Evolutionary conservation across 805 yeast species (phyloP).

Genomic region (Ogataea pignaliae): DNA sequence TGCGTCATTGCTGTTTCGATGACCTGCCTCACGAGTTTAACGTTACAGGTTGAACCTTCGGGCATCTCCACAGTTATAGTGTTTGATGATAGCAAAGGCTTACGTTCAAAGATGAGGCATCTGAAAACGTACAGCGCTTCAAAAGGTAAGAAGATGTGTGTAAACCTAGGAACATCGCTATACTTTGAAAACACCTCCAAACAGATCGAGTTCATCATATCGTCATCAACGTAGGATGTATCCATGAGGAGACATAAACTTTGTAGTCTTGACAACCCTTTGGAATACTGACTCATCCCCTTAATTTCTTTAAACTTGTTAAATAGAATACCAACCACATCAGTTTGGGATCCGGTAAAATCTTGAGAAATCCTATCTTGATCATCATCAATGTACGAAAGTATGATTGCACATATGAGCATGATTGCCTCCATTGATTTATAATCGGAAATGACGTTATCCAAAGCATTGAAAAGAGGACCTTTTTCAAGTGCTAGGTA

Average conservation of each 20-base stretch:
- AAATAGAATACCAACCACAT: constrained; percentile 1
- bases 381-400: constrained; percentile 6
- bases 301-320: constrained; percentile 8
- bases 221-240: constrained; percentile 5
- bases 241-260: constrained; percentile 12
- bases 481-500: constrained; percentile 7
- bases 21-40: too few relatives aligned
- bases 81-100: constrained; percentile 1
- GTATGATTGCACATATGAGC: constrained; percentile 8
- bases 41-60: too few relatives aligned
- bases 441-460: constrained; percentile 3
- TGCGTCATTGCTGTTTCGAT: too few relatives aligned
- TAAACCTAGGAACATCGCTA: constrained; percentile 1
- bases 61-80: too few relatives aligned
- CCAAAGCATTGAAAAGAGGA: constrained; percentile 2
- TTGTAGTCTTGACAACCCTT: constrained; percentile 14
- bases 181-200: constrained; percentile 10
- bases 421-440: constrained; percentile 16
- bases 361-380: not conserved
- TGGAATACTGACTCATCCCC: constrained; percentile 5
- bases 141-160: constrained; percentile 3
- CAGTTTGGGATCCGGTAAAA: constrained; percentile 1
- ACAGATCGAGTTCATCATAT: constrained; percentile 2
- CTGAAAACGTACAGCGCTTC: constrained; percentile 11
- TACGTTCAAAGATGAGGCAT: constrained; percentile 10